Evolutionary conservation across 305 asterid genomes (phyloP), one percentile per base, ranked within the genome.

Genomic region (Euphrasia arctica): DNA sequence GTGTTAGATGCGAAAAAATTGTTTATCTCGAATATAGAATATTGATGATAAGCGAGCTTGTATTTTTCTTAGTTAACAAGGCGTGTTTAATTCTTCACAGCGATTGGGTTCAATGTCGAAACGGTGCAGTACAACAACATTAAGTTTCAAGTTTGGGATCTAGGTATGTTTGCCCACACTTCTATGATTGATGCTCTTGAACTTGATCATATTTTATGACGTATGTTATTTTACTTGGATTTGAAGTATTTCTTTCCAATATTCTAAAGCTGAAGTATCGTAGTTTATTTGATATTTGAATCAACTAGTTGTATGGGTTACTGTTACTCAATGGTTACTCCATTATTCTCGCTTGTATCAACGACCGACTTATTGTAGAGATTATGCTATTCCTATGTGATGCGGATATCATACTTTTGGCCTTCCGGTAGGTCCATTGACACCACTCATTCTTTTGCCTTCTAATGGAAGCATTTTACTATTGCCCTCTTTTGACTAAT

Each of bases 111-210:
- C 79, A 92, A 92, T 76, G 98, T 92, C 76, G 98, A 92, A 68
- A 92, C 96, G 0, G 89, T 90, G 84, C 97, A 92, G 81, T 82
- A 92, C 69, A 92, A 90, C 75, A 90, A 85, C 74, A 87, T 92
- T 47, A 87, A 90, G 85, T 90, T 92, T 77, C 98, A 92, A 85
- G 97, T 92, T 25, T 90, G 97, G 98, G 97, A 92, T 84, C 90
- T 92, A 60, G 98, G 97, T 87, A 82, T 41, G 75, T 31, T 55
- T 45, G 4, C 49, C 36, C 18, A 47, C 63, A 9, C 56, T 51
- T 51, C 2, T 9, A 28, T 51, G 3, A 51, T 14, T 51, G 27
- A 18, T 15, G 1, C 22, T 18, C 39, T 54, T 62, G 31, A 49
- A 18, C 31, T 59, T 63, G 31, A 12, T 72, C 28, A 9, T 25